Base-by-base conservation (phyloP, 2,329 filamentous ascomycete species). In the Aspergillus sp. region DNA sequence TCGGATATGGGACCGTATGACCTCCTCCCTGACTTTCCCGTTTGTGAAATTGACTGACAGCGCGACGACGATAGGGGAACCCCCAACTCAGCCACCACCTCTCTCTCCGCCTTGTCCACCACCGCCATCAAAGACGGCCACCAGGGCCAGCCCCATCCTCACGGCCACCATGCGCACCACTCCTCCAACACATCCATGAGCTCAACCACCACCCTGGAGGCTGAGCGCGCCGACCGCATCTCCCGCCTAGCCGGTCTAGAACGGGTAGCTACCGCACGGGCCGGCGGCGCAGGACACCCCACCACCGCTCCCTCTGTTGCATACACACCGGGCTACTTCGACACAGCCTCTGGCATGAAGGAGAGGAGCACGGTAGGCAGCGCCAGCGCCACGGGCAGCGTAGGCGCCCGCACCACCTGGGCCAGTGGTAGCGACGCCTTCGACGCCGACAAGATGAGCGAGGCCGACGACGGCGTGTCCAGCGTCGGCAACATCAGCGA, bases 71-170 rank as follows among this genome's bases (percentile, higher is more conserved):
- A 9, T 64, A 96, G 91, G 63, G 93, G 93, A 69, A 98, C 93
- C 3, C 93, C 93, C 3, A 97, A 95, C 64, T 96, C 91, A 65
- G 89, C 90, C 41, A 96, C 91, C 3, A 97, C 93, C 12, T 96
- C 92, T 52, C 88, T 98, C 69, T 96, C 91, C 24, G 88, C 92
- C 41, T 84, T 98, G 48, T 96, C 91, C 15, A 97, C 93, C 17
- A 95, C 91, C 12, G 93, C 93, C 52, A 96, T 96, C 82, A 96
- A 97, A 77, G 93, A 98, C 72, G 93, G 93, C 66, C 91, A 97
- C 70, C 90, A 91, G 60, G 93, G 93, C 62, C 86, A 92, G 70
- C 82, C 88, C 27, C 85, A 86, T 27, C 83, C 87, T 57, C 82
- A 84, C 58, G 74, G 75, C 57, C 80, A 83, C 56, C 80, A 80